Conservation (phyloP, 192 early-diverging fungal species). For the Mortierella claussenii region DNA sequence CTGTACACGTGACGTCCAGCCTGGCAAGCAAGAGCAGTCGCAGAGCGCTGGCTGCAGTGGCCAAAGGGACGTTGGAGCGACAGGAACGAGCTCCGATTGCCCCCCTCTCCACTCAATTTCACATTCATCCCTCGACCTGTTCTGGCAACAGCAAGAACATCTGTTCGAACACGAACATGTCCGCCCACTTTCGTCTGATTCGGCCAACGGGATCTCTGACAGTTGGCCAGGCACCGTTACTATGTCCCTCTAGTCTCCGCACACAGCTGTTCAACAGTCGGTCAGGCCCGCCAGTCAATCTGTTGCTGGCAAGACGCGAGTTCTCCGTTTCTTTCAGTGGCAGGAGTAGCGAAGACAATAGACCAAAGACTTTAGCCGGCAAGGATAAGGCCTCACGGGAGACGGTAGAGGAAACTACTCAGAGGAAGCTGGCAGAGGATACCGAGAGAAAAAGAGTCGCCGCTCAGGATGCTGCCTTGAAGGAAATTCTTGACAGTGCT, state of each 20-base stretch:
- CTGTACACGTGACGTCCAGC: too few species aligned
- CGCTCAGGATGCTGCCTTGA: constrained; percentile 34
- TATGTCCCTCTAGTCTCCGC: neutral
- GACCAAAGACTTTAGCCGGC: neutral
- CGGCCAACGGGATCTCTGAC: constrained; percentile 15
- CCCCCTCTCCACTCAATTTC: too few species aligned
- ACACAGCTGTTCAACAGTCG: too few species aligned
- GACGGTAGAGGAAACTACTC: neutral
- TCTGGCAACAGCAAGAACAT: too few species aligned
- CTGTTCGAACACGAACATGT: constrained; percentile 15
- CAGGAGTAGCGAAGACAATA: neutral
- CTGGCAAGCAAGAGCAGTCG: too few species aligned
- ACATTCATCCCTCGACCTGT: too few species aligned
- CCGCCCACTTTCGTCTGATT: constrained; percentile 23
- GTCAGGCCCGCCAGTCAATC: too few species aligned
- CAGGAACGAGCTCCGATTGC: too few species aligned
- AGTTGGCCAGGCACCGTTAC: constrained; percentile 8
- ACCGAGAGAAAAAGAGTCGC: constrained; percentile 32
- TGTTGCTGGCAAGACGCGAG: too few species aligned
- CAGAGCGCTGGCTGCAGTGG: too few species aligned
- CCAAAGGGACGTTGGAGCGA: too few species aligned
- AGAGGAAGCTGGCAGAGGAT: constrained; percentile 14
- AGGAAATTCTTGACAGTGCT: constrained; percentile 44
- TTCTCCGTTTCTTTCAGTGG: too few species aligned
- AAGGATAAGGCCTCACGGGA: constrained; percentile 4